Percentiles rank a stretch among this genome's conserved stretches.
These are phyloP conservation scores for Candida hungchunana DNA, from an alignment of 805 yeast genomes.

Conservation along the genomic window DNA sequence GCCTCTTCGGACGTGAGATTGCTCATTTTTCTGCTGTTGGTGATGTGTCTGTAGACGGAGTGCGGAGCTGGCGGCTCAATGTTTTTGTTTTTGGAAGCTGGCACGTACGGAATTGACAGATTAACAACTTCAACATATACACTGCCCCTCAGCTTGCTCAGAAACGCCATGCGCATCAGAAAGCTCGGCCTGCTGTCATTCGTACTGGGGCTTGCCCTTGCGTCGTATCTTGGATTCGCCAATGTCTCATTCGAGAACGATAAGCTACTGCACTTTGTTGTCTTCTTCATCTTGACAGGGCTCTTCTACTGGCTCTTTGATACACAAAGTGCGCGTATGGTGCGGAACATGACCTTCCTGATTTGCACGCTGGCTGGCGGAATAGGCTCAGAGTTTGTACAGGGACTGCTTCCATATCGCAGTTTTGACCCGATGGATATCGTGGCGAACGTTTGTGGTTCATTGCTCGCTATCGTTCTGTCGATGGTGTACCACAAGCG, in stretches of 20 bases:
- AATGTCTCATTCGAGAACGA: slow-evolving; percentile 44
- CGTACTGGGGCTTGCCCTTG: slow-evolving; percentile 30
- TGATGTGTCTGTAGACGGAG: not conserved
- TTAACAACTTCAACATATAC: slow-evolving; percentile 1
- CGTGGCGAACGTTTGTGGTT: slow-evolving; percentile 31
- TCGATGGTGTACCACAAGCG: slow-evolving; percentile 22
- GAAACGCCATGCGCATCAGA: slow-evolving; percentile 17
- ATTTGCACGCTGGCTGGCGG: slow-evolving; percentile 45
- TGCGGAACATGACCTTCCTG: slow-evolving; percentile 33
- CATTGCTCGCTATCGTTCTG: slow-evolving; percentile 14
- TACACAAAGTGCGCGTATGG: slow-evolving; percentile 29
- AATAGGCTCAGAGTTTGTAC: slow-evolving; percentile 48
- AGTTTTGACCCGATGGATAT: slow-evolving; percentile 49
- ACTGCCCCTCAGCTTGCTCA: not conserved
- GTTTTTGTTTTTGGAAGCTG: slow-evolving; percentile 1
- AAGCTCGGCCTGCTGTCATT: slow-evolving; percentile 33
- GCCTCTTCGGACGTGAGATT: slow-evolving; percentile 71
- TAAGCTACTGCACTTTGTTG: slow-evolving; percentile 45
- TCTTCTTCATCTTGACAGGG: slow-evolving; percentile 43
- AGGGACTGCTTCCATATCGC: slow-evolving; percentile 41
- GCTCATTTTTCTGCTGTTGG: not conserved
- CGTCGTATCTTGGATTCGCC: slow-evolving; percentile 27
- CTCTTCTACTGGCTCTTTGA: slow-evolving; percentile 45
- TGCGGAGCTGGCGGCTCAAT: not conserved
- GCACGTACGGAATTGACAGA: slow-evolving; percentile 5